Percentiles rank a stretch among this genome's conserved stretches.
These are phyloP conservation scores for Eustoma russellianum DNA, from an alignment of 257 asterid genomes.

Conservation along the genomic window DNA sequence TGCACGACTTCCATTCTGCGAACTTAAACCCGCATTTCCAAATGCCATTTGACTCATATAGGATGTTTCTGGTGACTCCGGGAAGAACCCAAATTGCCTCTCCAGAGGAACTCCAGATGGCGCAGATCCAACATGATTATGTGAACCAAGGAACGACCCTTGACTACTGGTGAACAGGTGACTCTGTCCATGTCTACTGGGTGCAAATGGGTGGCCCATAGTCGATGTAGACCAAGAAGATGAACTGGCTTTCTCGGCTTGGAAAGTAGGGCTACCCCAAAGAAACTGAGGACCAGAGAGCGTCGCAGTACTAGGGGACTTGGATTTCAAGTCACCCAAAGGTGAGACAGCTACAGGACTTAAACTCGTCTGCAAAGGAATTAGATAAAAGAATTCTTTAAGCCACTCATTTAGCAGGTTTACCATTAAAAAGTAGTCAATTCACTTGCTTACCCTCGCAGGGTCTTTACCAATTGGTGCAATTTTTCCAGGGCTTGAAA, in stretches of 20 bases:
- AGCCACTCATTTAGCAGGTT: conserved; percentile 18
- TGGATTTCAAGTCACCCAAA: conserved; percentile 50
- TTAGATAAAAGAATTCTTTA: conserved; percentile 33
- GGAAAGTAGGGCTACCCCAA: conserved; percentile 87
- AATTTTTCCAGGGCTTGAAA: conserved; percentile 69
- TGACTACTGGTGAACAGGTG: conserved; percentile 43
- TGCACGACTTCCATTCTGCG: conserved; percentile 30
- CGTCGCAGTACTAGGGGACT: conserved; percentile 62
- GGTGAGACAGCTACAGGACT: conserved; percentile 55
- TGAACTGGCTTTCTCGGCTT: conserved; percentile 40
- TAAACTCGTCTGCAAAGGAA: conserved; percentile 42
- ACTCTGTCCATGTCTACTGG: conserved; percentile 44
- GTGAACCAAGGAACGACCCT: conserved; percentile 42
- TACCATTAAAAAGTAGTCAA: conserved; percentile 15
- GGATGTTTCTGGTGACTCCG: conserved; percentile 75
- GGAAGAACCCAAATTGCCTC: conserved; percentile 66
- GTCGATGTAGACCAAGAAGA: conserved; percentile 49
- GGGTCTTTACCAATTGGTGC: conserved; percentile 87
- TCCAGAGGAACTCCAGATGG: conserved; percentile 79
- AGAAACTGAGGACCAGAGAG: conserved; percentile 95
- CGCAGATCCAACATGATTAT: conserved; percentile 83
- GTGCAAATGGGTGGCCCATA: conserved; percentile 34
- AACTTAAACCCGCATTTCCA: conserved; percentile 43
- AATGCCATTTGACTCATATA: conserved; percentile 40
- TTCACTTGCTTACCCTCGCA: conserved; percentile 34